Evolutionary conservation across 495 filamentous ascomycete species (phyloP).

Genomic region (Xylaria bambusicola): DNA sequence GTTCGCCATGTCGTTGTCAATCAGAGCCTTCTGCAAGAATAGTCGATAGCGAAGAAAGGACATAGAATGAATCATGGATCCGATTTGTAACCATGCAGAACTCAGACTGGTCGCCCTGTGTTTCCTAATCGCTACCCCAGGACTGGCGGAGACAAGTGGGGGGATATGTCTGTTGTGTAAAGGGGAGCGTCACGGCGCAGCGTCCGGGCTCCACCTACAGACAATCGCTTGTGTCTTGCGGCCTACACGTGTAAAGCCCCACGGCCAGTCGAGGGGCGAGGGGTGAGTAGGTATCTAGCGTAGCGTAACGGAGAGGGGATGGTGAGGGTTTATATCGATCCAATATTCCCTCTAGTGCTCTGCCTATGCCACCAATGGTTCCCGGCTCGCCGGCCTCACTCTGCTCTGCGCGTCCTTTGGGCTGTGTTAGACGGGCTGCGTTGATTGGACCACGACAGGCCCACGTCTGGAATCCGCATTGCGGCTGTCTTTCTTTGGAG

Average conservation of each 20-base stretch:
- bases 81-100: not conserved
- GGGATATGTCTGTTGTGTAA: too few relatives aligned
- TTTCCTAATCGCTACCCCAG: not conserved
- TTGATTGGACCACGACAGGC: constrained; percentile 6
- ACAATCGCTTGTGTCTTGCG: constrained; percentile 11
- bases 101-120: not conserved
- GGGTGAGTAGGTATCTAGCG: too few relatives aligned
- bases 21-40: not conserved
- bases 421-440: not conserved
- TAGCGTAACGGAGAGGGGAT: constrained; percentile 1
- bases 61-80: not conserved
- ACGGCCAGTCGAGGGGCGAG: constrained; percentile 14
- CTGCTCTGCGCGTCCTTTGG: too few relatives aligned
- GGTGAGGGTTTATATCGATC: not conserved
- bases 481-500: too few relatives aligned
- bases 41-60: not conserved
- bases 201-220: not conserved
- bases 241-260: constrained; percentile 20
- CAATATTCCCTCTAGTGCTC: too few relatives aligned
- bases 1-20: not conserved
- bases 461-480: not conserved
- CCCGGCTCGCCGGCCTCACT: too few relatives aligned
- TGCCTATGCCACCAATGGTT: not conserved
- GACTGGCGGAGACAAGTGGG: too few relatives aligned
- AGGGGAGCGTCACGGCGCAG: constrained; percentile 1